Evolutionary conservation across 108 stramenopile genomes (phyloP), one percentile per base, ranked within the genome.

Genomic region (Nitzschia sp.): DNA sequence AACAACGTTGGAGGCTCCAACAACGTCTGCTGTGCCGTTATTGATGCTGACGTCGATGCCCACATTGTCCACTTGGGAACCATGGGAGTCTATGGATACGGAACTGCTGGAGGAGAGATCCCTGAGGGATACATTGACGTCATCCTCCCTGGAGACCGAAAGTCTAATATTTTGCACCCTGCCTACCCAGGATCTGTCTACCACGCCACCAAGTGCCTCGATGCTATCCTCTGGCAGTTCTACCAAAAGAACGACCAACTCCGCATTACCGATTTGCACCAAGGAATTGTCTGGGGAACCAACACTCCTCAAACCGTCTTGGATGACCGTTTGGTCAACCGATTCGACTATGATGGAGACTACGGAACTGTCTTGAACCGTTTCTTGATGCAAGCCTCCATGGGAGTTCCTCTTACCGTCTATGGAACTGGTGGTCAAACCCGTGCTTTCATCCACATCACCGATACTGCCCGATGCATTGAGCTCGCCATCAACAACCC

Each of bases 61-160:
- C 97, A 98, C 83, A 92, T 98, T 70, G 96, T 96, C 50, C 97
- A 98, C 75, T 86, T 98, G 64, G 97, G 97, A 44, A 98, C 97
- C 59, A 98, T 97, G 97, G 97, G 97, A 43, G 97, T 98, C 39
- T 98, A 98, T 70, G 97, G 97, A 62, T 98, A 97, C 76, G 97
- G 97, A 63, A 97, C 95, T 51, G 92, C 93, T 15, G 97, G 96
- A 57, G 96, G 96, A 59, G 96, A 97, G 82, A 98, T 98, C 61
- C 97, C 97, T 38, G 97, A 98, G 86, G 97, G 97, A 53, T 98
- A 98, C 88, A 95, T 98, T 70, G 97, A 98, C 83, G 96, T 98
- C 20, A 94, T 73, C 53, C 90, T 98, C 17, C 96, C 96, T 6
- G 95, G 91, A 41, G 91, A 95, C 62, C 84, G 95, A 20, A 74